Evolutionary conservation across 352 stramenopile genomes (phyloP), one percentile per base, ranked within the genome.

Genomic region (Thalassiosira exigua): DNA sequence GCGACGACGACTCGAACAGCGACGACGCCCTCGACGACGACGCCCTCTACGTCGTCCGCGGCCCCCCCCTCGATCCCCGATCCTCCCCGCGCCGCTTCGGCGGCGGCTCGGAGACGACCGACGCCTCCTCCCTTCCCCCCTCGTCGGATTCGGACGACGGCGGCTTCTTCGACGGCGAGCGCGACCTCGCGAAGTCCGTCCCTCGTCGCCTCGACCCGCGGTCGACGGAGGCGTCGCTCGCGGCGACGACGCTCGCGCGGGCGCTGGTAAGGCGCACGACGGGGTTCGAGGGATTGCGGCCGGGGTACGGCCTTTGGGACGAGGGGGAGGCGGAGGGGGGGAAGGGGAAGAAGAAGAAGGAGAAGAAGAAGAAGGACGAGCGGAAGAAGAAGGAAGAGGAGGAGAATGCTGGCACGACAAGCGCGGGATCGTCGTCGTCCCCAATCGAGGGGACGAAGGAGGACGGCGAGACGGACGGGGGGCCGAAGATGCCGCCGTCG

Each of bases 11-110:
- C n/a, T n/a, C n/a, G n/a, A n/a, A n/a, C n/a, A n/a, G n/a, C n/a
- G n/a, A n/a, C n/a, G 27, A 71, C 26, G 12, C 24, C 19, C 26
- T 50, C 39, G n/a, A 70, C 4, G 46, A 75, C 19, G 48, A 67
- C 29, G 41, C 66, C 22, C 46, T 83, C 0, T 83, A 75, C 33
- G 78, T 83, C 51, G 68, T 83, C 29, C 56, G 53, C 11, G 39
- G 11, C n/a, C 39, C 39, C 11, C 39, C 39, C 39, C 39, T n/a
- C n/a, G n/a, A n/a, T n/a, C n/a, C n/a, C n/a, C n/a, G n/a, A n/a
- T n/a, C n/a, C n/a, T n/a, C n/a, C n/a, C n/a, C n/a, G n/a, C n/a
- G n/a, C n/a, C n/a, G n/a, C n/a, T n/a, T n/a, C n/a, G n/a, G n/a
- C n/a, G n/a, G n/a, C n/a, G n/a, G n/a, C n/a, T n/a, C n/a, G n/a